Evolutionary conservation across 305 asterid genomes (phyloP).

Genomic region (Euphrasia arctica): DNA sequence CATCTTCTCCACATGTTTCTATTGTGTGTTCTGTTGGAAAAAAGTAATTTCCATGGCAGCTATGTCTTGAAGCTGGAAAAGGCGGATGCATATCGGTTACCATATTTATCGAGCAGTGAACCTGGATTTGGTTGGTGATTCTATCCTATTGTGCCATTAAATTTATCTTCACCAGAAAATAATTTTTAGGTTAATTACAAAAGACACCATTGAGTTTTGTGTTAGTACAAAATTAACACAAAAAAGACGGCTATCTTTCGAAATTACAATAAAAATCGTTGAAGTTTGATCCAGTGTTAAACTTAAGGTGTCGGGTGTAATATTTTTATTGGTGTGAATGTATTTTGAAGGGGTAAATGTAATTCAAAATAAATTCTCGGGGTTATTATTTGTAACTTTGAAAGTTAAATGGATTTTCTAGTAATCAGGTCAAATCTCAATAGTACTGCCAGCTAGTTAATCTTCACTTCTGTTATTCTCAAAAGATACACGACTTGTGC

Average conservation of each 20-base stretch:
- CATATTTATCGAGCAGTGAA: conserved; percentile 85
- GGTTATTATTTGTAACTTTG: no score
- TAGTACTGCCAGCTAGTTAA: background rate
- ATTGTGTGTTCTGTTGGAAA: conserved; percentile 24
- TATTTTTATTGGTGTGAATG: no score
- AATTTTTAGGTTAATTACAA: background rate
- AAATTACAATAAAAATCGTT: no score
- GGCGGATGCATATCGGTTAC: conserved; percentile 94
- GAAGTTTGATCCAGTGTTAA: no score
- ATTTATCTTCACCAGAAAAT: conserved; percentile 1
- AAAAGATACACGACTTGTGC: conserved; percentile 16
- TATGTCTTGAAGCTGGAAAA: conserved; percentile 89
- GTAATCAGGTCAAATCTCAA: background rate
- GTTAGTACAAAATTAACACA: no score
- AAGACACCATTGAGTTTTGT: no score
- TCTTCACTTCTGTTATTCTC: background rate
- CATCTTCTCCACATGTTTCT: background rate
- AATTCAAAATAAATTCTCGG: no score
- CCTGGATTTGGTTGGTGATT: conserved; percentile 87
- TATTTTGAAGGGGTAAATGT: no score
- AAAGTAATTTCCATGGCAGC: conserved; percentile 44
- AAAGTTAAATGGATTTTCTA: background rate
- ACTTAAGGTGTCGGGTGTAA: no score
- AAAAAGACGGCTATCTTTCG: no score
- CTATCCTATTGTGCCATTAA: conserved; percentile 13